Evolutionary conservation across 441 rosid genomes (phyloP).

Genomic region (Populus hybrid): DNA sequence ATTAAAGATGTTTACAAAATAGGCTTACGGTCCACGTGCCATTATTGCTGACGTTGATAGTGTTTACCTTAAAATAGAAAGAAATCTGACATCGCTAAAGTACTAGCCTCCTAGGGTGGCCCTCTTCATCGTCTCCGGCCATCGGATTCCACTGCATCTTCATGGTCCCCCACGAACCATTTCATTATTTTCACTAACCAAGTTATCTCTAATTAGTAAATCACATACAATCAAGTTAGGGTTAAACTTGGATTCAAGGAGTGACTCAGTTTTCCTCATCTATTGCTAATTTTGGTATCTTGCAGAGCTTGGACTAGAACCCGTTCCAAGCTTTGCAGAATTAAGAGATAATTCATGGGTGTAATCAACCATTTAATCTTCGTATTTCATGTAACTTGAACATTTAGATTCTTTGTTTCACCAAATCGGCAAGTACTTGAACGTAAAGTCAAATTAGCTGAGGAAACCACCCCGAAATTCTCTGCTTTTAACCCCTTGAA

Average conservation of each 20-base stretch:
- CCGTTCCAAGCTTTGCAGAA: neutral
- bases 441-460: neutral
- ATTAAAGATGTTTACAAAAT: conserved; percentile 34
- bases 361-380: neutral
- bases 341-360: neutral
- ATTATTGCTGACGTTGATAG: conserved; percentile 45
- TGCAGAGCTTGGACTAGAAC: neutral
- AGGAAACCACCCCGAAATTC: too few relatives aligned
- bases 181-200: neutral
- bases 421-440: neutral
- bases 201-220: too few relatives aligned
- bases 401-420: neutral
- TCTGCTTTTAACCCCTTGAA: too few relatives aligned
- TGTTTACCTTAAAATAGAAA: conserved; percentile 38
- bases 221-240: neutral
- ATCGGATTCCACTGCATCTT: neutral
- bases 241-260: neutral
- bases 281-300: neutral
- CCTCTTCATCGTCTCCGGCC: conserved; percentile 8
- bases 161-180: neutral
- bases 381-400: neutral
- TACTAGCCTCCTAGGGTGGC: neutral
- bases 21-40: conserved; percentile 48
- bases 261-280: neutral
- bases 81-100: conserved; percentile 33